phyloP scores from a whole-genome alignment of 1,284 basidiomycete genomes.

The Ceratobasidium sp. region DNA sequence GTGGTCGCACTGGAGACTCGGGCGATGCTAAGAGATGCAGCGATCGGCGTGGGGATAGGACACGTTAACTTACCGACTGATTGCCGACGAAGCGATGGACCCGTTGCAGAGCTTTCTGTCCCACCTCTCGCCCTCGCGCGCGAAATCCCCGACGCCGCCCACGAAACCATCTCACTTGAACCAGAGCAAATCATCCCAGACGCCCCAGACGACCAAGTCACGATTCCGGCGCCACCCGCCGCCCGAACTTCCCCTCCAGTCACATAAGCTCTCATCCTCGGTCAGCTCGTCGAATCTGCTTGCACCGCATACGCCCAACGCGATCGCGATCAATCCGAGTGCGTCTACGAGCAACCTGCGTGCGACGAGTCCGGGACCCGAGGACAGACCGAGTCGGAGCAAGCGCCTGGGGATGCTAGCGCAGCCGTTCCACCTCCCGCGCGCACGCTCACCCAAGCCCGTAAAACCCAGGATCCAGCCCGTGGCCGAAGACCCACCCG shows the following conservation, averaged over 20 bases:
- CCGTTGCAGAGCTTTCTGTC: constrained; percentile 6
- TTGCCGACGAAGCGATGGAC: no score
- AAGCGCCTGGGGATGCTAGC: constrained; percentile 16
- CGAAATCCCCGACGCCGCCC: constrained; percentile 1
- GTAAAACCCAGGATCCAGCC: background rate
- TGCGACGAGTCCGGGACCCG: constrained; percentile 1
- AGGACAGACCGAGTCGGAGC: background rate
- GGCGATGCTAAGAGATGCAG: no score
- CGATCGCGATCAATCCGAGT: background rate
- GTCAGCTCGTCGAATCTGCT: constrained; percentile 19
- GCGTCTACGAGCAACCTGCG: constrained; percentile 30
- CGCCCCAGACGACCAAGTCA: background rate
- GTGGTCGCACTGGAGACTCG: no score
- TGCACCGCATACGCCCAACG: background rate
- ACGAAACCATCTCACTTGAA: background rate
- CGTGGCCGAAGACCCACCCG: background rate
- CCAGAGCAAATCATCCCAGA: background rate
- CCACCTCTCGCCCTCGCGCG: background rate
- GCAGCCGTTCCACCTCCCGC: constrained; percentile 29
- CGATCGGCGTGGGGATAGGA: no score
- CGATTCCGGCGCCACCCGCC: constrained; percentile 21
- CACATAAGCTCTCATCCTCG: background rate
- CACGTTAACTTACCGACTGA: no score
- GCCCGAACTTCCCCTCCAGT: constrained; percentile 2
- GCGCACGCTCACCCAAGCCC: constrained; percentile 22